Conservation (phyloP, 139 green algal species). For the Desmodesmus armatus region DNA sequence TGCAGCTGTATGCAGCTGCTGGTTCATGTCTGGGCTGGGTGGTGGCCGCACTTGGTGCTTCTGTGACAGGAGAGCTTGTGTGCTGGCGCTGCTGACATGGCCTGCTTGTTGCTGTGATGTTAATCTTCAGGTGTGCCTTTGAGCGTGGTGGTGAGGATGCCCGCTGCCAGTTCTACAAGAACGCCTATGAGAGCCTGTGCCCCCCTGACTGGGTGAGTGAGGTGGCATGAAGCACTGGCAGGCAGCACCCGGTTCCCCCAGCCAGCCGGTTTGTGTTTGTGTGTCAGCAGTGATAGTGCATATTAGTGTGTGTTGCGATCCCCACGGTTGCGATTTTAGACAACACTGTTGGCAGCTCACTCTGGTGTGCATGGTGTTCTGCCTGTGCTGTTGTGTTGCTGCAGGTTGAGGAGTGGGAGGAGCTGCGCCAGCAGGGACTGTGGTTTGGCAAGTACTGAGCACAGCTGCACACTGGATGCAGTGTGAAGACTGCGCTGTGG, state of each 20-base stretch:
- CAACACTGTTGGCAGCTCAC: not conserved
- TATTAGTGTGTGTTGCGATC: too few relatives aligned
- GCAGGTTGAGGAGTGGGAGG: conserved; percentile 68
- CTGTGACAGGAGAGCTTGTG: too few relatives aligned
- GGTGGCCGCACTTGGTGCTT: too few relatives aligned
- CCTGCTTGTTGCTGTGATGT: too few relatives aligned
- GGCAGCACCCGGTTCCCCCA: too few relatives aligned
- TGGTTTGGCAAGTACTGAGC: conserved; percentile 71
- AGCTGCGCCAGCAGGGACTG: conserved; percentile 66
- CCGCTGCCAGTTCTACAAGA: conserved; percentile 81
- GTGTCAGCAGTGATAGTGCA: too few relatives aligned
- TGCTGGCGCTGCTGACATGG: too few relatives aligned
- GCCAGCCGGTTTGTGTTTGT: too few relatives aligned
- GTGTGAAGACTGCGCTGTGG: not conserved
- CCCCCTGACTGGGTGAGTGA: conserved; percentile 87
- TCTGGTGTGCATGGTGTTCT: not conserved
- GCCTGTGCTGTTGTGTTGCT: not conserved
- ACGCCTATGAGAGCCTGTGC: conserved; percentile 85
- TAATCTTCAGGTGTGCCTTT: conserved; percentile 67
- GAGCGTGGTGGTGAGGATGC: conserved; percentile 80
- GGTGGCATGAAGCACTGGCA: too few relatives aligned
- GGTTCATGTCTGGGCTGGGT: not conserved
- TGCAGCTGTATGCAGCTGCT: not conserved
- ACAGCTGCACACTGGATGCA: not conserved
- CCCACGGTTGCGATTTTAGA: not conserved